Percentiles rank a stretch among this genome's conserved stretches.
Evolutionary conservation across 768 basidiomycete genomes (phyloP).

Genomic region (Solioccasus polychromus): DNA sequence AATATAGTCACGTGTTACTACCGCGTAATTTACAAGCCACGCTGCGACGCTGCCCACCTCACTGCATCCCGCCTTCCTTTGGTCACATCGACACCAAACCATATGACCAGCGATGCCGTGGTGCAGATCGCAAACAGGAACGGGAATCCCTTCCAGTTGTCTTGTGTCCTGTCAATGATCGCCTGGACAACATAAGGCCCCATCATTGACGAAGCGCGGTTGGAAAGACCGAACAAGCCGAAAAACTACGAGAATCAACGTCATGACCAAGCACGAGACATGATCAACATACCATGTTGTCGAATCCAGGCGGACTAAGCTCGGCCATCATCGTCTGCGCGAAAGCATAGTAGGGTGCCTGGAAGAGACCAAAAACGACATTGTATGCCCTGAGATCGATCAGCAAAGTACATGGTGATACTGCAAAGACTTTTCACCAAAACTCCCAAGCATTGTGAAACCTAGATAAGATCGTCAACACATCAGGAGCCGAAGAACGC

Average conservation of each 20-base stretch:
- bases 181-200: conserved; percentile 85
- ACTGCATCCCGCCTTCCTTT: conserved; percentile 64
- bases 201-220: conserved; percentile 83
- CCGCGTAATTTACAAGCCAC: too few species aligned
- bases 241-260: too few species aligned
- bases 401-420: neutral
- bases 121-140: conserved; percentile 75
- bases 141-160: conserved; percentile 83
- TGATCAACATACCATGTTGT: conserved; percentile 56
- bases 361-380: conserved; percentile 75
- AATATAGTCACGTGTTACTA: too few species aligned
- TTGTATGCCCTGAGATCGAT: conserved; percentile 63
- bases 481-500: neutral
- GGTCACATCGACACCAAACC: conserved; percentile 66
- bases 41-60: conserved; percentile 45
- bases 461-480: conserved; percentile 23
- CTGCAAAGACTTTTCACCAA: conserved; percentile 46
- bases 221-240: conserved; percentile 80
- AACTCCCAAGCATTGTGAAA: conserved; percentile 88
- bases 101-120: conserved; percentile 68
- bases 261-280: too few species aligned
- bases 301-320: conserved; percentile 82
- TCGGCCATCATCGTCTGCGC: conserved; percentile 90
- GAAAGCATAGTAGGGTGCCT: conserved; percentile 86
- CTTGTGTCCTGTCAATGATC: conserved; percentile 68